Evolutionary conservation across 495 filamentous ascomycete species (phyloP), one percentile per base, ranked within the genome.

Genomic region (Penicillium dipodomyicola): DNA sequence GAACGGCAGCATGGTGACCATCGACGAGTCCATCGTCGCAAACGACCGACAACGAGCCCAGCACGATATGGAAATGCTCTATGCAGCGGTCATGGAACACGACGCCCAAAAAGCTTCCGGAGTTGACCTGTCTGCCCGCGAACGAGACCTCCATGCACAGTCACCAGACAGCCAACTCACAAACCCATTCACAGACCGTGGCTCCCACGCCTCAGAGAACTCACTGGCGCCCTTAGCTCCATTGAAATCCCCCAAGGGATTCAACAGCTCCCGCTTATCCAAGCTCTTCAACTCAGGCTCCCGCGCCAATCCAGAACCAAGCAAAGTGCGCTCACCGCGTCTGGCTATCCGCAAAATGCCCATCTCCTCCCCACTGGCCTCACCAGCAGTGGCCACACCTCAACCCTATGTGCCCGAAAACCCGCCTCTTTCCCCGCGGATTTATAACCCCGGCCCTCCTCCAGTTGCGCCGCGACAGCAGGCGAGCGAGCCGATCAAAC

Each of bases 51-150:
- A 79, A 59, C 81, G 84, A 69, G 83, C 87, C 65, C 86, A 92
- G 67, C 77, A 82, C 56, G 86, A 96, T 67, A 85, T 97, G 74
- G 91, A 94, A 67, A 85, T 89, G 69, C 84, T 97, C 63, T 97
- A 97, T 67, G 89, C 84, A 48, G 87, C 91, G 43, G 92, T 96
- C 57, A 87, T 96, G 88, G 90, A 89, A 72, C 88, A 93, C 49
- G 90, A 95, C 71, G 86, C 84, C 37, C 82, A 83, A 47, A 88
- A 89, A 72, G 75, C 82, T 50, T 72, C 73, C 1, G 65, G 56
- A 3, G 10, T 59, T 19, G 59, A 68, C 45, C 46, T 63, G 22
- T 47, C 67, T 5, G 22, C 40, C 17, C 52, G 58, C 17, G 56
- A 69, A 19, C 50, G 29, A 25, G 59, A 68, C 23, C 65, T 59